phyloP scores from a whole-genome alignment of 2,329 filamentous ascomycete species.

The Xylogone sp. region DNA sequence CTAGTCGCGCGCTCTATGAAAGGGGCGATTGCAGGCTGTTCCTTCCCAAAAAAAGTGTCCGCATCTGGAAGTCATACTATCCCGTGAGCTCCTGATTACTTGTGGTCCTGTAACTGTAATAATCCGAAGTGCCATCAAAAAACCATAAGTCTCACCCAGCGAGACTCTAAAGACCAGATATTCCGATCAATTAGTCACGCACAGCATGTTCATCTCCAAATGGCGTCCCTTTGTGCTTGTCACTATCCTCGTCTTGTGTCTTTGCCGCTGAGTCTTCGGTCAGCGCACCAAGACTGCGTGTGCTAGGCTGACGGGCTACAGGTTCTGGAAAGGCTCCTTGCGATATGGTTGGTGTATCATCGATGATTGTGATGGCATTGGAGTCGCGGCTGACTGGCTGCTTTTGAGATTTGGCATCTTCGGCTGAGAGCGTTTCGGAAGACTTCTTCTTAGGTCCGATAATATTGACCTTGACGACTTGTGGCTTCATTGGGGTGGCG shows the following conservation, averaged over 20 bases:
- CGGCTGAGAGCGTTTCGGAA: conserved; percentile 7
- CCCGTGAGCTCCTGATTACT: background rate
- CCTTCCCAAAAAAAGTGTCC: background rate
- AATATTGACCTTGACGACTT: conserved; percentile 56
- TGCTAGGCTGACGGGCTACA: conserved; percentile 35
- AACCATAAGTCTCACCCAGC: background rate
- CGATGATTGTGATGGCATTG: conserved; percentile 43
- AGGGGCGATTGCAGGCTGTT: background rate
- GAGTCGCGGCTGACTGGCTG: conserved; percentile 33
- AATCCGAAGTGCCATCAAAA: background rate
- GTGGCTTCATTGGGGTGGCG: conserved; percentile 53
- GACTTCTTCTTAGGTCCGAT: conserved; percentile 43
- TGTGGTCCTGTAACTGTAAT: background rate
- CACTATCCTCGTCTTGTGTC: conserved; percentile 26
- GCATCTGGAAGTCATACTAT: background rate
- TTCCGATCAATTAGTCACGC: conserved; percentile 32
- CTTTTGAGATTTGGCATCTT: conserved; percentile 12
- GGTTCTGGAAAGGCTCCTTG: conserved; percentile 60
- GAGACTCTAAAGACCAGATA: background rate
- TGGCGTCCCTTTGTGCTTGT: conserved; percentile 39
- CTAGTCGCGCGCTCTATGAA: background rate
- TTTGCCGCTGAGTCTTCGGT: conserved; percentile 47
- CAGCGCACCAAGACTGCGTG: conserved; percentile 49
- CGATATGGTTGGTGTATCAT: conserved; percentile 45
- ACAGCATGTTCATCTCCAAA: conserved; percentile 58